A percentile compares a stretch with the other conserved stretches of the same genome.
Evolutionary conservation across 225 moss, liverwort and hornwort genomes (phyloP).

Genomic region (Bryum argenteum): DNA sequence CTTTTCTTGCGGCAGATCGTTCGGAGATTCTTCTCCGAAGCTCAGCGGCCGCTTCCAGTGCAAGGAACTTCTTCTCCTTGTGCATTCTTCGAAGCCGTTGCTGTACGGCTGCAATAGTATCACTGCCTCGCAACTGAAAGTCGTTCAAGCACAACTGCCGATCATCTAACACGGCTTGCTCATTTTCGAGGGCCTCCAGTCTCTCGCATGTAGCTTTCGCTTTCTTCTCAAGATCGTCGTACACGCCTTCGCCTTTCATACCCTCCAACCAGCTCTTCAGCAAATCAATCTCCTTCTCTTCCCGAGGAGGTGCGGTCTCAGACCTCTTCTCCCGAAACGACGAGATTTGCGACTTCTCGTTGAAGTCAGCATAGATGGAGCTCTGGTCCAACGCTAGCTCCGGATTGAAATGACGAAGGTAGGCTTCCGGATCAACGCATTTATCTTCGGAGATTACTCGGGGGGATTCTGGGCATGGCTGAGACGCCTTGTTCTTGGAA

Average conservation of each 20-base stretch:
- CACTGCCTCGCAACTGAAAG: constrained; percentile 46
- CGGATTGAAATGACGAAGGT: constrained; percentile 23
- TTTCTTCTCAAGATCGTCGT: constrained; percentile 77
- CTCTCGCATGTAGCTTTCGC: constrained; percentile 72
- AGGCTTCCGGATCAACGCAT: constrained; percentile 47
- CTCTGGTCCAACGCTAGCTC: constrained; percentile 47
- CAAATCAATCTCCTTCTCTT: constrained; percentile 67
- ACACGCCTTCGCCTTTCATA: constrained; percentile 69
- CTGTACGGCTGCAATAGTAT: constrained; percentile 58
- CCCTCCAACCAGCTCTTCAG: constrained; percentile 78
- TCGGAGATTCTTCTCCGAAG: constrained; percentile 76
- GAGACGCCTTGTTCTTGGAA: constrained; percentile 59
- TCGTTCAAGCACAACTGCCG: constrained; percentile 47
- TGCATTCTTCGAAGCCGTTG: constrained; percentile 79
- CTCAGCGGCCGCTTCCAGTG: constrained; percentile 82
- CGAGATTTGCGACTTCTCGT: constrained; percentile 43
- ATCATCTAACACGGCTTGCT: constrained; percentile 66
- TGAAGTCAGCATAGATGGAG: constrained; percentile 51
- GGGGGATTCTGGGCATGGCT: constrained; percentile 16
- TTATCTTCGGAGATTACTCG: constrained; percentile 43
- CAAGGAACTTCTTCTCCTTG: constrained; percentile 78
- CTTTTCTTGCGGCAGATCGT: constrained; percentile 82
- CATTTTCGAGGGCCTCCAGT: constrained; percentile 56
- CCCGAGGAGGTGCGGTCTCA: constrained; percentile 25
- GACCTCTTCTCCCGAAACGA: constrained; percentile 30